phyloP scores from a whole-genome alignment of 202 grass and related monocot genomes.

The Carex arenaria region DNA sequence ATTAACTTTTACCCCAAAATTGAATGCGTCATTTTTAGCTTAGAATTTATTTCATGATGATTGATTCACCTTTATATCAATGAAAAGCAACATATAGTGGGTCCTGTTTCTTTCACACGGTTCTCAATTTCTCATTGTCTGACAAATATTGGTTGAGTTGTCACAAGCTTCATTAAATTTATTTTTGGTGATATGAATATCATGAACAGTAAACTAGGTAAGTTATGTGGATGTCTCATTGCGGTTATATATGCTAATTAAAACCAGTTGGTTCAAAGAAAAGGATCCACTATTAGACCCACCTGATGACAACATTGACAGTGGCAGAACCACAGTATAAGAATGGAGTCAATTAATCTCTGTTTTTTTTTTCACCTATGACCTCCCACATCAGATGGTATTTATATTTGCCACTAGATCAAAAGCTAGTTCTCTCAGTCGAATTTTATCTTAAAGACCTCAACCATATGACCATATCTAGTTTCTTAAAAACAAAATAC shows the following conservation, averaged over 20 bases:
- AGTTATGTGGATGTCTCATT: background rate
- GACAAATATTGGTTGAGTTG: constrained; percentile 11
- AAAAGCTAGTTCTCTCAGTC: too few relatives aligned
- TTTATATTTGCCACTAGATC: too few relatives aligned
- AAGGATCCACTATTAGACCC: background rate
- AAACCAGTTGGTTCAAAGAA: background rate
- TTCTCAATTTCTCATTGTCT: background rate
- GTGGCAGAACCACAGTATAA: too few relatives aligned
- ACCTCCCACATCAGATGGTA: too few relatives aligned
- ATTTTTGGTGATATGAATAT: background rate
- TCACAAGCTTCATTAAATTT: background rate
- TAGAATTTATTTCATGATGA: background rate
- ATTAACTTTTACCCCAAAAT: background rate
- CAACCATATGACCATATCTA: too few relatives aligned
- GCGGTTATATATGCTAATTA: background rate
- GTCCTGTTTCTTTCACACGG: background rate
- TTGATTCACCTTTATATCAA: background rate
- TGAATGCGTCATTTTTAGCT: background rate
- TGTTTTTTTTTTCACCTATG: too few relatives aligned
- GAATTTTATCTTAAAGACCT: too few relatives aligned
- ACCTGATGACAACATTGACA: background rate
- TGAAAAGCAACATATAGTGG: background rate
- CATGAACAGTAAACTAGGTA: too few relatives aligned
- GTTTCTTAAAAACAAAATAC: too few relatives aligned
- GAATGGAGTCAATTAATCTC: too few relatives aligned